Base-by-base conservation (phyloP, 116 monocot genomes). In the Trichopus zeylanicus region DNA sequence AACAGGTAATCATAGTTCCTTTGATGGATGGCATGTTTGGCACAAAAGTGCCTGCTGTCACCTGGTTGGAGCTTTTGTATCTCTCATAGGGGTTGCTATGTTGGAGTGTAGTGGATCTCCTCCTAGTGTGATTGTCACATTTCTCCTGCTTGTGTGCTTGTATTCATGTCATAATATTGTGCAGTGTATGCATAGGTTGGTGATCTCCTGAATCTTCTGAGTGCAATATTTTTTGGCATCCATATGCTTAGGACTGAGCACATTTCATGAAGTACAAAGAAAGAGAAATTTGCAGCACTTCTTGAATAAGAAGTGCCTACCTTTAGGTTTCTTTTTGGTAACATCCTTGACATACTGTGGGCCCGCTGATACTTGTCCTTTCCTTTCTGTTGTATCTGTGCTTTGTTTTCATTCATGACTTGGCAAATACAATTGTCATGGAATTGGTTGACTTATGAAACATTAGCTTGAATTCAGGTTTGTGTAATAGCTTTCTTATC, bases 231-330 rank as follows among this genome's bases (percentile, higher is more conserved):
- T 61, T 93, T 89, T 65, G 89, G 82, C 25, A 82, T 93, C 33
- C 93, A 88, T 64, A 85, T 88, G 55, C 56, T 88, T n/a, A 76
- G 89, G 28, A 92, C 87, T 25, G 83, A 87, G 27, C 83, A 87
- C 42, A 76, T 92, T 46, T 83, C 84, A 39, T 66, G 74, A 74
- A 82, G 7, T 53, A 93, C 82, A 3, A 75, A 76, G 38, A 93
- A 79, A 31, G 69, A 84, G 26, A 82, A 82, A 3, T 65, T 85
- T 46, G 61, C 75, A 46, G 63, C 88, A 32, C 81, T 93, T 31
- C 93, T 93, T 54, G 79, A 84, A 56, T 88, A 79, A 51, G 69
- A 92, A 81, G 92, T 88, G n/a, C n/a, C n/a, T 25, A 57, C 10
- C 15, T 3, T 33, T 51, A 5, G 15, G 12, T 11, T 56, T 39